Evolutionary conservation across 768 basidiomycete species (phyloP).

Genomic region (Boletus subcaerulescens): DNA sequence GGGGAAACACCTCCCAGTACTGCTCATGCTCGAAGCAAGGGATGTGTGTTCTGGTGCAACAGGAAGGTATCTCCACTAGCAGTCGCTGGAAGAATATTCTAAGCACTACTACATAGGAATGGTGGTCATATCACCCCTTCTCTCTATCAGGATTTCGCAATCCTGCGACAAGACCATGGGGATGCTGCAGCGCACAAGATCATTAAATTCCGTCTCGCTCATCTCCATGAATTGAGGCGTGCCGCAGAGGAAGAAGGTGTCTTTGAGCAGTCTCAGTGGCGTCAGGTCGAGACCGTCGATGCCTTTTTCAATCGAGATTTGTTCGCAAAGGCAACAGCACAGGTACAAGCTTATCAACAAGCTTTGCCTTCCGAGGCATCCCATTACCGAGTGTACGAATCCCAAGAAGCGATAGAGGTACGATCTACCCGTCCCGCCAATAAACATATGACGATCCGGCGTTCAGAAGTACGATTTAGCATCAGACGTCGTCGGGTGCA

Average conservation of each 20-base stretch:
- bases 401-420: constrained; percentile 34
- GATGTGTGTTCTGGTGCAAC: constrained; percentile 75
- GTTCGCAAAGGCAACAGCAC: constrained; percentile 42
- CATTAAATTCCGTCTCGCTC: constrained; percentile 59
- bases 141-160: constrained; percentile 55
- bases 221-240: constrained; percentile 46
- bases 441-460: background rate
- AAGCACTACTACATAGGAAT: constrained; percentile 41
- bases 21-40: constrained; percentile 82
- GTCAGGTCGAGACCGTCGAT: constrained; percentile 57
- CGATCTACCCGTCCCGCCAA: background rate
- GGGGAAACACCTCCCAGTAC: constrained; percentile 29
- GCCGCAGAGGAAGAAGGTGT: constrained; percentile 55
- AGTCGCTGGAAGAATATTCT: background rate
- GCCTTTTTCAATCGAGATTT: constrained; percentile 44
- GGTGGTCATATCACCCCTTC: constrained; percentile 66
- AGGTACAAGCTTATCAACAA: constrained; percentile 42
- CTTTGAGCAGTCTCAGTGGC: constrained; percentile 51
- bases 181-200: constrained; percentile 46
- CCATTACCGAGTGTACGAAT: constrained; percentile 30
- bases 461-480: constrained; percentile 49
- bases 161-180: constrained; percentile 47
- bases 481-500: constrained; percentile 43
- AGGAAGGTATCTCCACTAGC: constrained; percentile 47
- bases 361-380: constrained; percentile 51